Evolutionary conservation across 768 basidiomycete genomes (phyloP), one percentile per base, ranked within the genome.

Genomic region (Leccinum broughii): DNA sequence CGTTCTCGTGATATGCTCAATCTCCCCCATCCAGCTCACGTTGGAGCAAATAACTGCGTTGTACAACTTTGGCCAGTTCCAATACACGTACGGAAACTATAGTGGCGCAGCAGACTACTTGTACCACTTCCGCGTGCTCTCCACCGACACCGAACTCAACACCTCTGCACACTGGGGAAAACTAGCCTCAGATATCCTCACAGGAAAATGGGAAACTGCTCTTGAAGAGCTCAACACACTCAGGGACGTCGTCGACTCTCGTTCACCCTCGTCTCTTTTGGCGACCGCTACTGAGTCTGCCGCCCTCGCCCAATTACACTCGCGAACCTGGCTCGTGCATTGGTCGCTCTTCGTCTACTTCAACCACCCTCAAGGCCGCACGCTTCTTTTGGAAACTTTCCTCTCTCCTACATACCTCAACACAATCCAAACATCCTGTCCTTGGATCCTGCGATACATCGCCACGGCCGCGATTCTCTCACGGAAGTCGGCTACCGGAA

Each of bases 311-410:
- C 93, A 97, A 70, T 82, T 99, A 32, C 95, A 98, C 75, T 92
- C 94, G 3, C 86, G 97, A 60, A 93, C 95, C 20, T 98, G 96
- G 95, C 84, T 96, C 61, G 86, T 93, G 7, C 97, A 98, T 77
- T 99, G 96, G 97, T 92, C 90, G 1, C 86, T 99, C 53, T 98
- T 98, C 75, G 94, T 98, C 58, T 98, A 96, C 79, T 99, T 95
- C 81, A 98, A 97, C 78, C 93, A 98, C 76, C 87, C 88, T 0
- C 86, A 95, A 67, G 95, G 93, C 28, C 88, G 95, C 46, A 92
- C 91, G 0, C 85, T 93, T 17, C 87, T 98, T 59, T 88, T 99
- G 66, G 97, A 98, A 71, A 93, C 92, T 1, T 99, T 98, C 88
- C 89, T 98, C 71, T 84, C 91, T 20, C 95, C 95, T 2, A 91